Evolutionary conservation across 306 rosid species (phyloP).

Genomic region (Fragaria iinumae): DNA sequence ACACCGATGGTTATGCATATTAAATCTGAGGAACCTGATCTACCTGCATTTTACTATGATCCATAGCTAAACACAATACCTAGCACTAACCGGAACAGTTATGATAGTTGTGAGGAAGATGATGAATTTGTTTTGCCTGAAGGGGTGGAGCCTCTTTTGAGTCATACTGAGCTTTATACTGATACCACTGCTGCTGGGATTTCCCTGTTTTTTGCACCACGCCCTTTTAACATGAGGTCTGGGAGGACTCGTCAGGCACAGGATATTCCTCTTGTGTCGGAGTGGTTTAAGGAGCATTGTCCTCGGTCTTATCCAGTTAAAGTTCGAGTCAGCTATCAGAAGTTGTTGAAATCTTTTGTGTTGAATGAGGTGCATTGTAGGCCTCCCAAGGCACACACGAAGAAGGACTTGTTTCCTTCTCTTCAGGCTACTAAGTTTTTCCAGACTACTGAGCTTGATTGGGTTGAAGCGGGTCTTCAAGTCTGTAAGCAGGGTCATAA

Average conservation of each 20-base stretch:
- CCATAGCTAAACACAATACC: slow-evolving; percentile 94
- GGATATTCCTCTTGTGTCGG: slow-evolving; percentile 91
- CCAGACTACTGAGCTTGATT: slow-evolving; percentile 95
- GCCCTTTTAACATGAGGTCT: slow-evolving; percentile 96
- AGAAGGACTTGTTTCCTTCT: slow-evolving; percentile 83
- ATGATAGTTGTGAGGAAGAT: slow-evolving; percentile 49
- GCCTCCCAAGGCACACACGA: slow-evolving; percentile 95
- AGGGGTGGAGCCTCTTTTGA: slow-evolving; percentile 85
- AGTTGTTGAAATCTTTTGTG: slow-evolving; percentile 89
- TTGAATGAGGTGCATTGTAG: slow-evolving; percentile 95
- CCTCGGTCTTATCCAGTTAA: slow-evolving; percentile 98
- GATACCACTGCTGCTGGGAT: slow-evolving; percentile 96
- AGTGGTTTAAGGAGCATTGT: slow-evolving; percentile 98
- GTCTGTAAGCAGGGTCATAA: slow-evolving; percentile 97
- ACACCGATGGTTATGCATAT: slow-evolving; percentile 95
- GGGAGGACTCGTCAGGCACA: slow-evolving; percentile 87
- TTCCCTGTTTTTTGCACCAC: slow-evolving; percentile 88
- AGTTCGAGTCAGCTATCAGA: slow-evolving; percentile 94
- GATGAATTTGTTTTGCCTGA: slow-evolving; percentile 78
- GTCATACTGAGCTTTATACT: slow-evolving; percentile 76
- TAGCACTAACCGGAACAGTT: slow-evolving; percentile 63
- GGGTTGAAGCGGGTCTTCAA: slow-evolving; percentile 99
- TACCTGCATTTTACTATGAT: slow-evolving; percentile 97
- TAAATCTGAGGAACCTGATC: slow-evolving; percentile 93
- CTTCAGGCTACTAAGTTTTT: slow-evolving; percentile 94